Evolutionary conservation across 495 filamentous ascomycete genomes (phyloP).

Genomic region (Letharia lupina): DNA sequence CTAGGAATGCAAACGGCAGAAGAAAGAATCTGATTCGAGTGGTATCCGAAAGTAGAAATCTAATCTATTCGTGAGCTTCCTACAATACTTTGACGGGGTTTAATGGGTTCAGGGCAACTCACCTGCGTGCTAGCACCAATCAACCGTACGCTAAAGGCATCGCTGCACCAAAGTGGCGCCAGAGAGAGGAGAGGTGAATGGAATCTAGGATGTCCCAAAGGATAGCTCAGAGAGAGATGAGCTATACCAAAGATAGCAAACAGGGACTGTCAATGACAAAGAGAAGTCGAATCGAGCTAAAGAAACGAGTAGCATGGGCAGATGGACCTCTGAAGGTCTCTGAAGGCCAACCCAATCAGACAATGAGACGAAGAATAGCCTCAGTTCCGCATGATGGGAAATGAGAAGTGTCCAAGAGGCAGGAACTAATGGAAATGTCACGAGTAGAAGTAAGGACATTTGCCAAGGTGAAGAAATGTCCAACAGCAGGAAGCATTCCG

Average conservation of each 20-base stretch:
- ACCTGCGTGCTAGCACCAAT: neutral
- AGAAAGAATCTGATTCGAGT: no score
- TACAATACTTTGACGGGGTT: neutral
- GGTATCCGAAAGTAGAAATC: neutral
- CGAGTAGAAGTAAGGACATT: no score
- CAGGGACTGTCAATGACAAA: neutral
- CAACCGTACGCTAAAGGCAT: neutral
- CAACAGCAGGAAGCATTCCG: no score
- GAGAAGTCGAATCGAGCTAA: neutral
- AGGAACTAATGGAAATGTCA: neutral
- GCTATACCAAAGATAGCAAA: neutral
- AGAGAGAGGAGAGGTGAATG: neutral
- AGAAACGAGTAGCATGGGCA: neutral
- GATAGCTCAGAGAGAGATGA: no score
- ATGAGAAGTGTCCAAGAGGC: neutral
- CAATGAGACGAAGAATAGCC: neutral
- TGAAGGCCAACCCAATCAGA: neutral
- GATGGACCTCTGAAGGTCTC: neutral
- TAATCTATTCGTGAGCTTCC: neutral
- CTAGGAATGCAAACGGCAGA: no score
- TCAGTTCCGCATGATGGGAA: no score
- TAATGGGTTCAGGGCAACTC: neutral
- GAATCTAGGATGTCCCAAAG: no score
- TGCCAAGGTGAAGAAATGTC: no score
- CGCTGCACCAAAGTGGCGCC: neutral